Percentiles rank a stretch among this genome's conserved stretches.
phyloP scores from a whole-genome alignment of 2,329 filamentous ascomycete genomes.

The Tolypocladium nubicola region DNA sequence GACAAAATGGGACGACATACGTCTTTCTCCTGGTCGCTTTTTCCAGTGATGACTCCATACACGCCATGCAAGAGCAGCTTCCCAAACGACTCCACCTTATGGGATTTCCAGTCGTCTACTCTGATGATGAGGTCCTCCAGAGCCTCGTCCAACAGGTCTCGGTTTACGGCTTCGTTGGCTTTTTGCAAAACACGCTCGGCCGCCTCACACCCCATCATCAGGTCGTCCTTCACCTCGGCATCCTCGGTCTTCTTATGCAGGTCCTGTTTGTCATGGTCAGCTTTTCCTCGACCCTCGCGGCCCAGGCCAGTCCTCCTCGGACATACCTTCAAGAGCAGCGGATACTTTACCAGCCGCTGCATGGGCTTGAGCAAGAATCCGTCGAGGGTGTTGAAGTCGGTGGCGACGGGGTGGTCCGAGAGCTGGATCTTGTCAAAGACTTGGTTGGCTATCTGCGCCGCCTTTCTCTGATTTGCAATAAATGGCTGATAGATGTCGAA shows the following conservation, averaged over 20 bases:
- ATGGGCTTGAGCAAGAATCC: slow-evolving; percentile 95
- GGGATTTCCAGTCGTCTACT: slow-evolving; percentile 96
- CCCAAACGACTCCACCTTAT: slow-evolving; percentile 84
- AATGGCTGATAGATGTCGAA: slow-evolving; percentile 95
- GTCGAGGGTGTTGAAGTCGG: slow-evolving; percentile 77
- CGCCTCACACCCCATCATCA: slow-evolving; percentile 67
- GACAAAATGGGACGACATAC: slow-evolving; percentile 35
- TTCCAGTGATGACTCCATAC: slow-evolving; percentile 82
- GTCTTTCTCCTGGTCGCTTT: slow-evolving; percentile 86
- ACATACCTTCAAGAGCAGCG: slow-evolving; percentile 69
- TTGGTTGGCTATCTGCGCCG: slow-evolving; percentile 70
- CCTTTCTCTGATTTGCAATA: slow-evolving; percentile 91
- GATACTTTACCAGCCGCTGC: slow-evolving; percentile 91
- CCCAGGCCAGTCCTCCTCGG: slow-evolving; percentile 6
- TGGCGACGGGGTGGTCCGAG: slow-evolving; percentile 69
- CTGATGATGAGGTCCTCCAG: slow-evolving; percentile 69
- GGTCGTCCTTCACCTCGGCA: slow-evolving; percentile 58
- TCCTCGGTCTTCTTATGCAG: slow-evolving; percentile 77
- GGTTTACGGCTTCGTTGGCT: slow-evolving; percentile 85
- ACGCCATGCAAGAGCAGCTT: slow-evolving; percentile 79
- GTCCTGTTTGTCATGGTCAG: slow-evolving; percentile 42
- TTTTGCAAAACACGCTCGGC: slow-evolving; percentile 72
- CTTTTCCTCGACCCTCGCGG: background rate
- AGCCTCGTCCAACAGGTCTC: slow-evolving; percentile 74
- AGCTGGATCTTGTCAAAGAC: slow-evolving; percentile 79